Base-by-base conservation (phyloP, 2,329 filamentous ascomycete genomes). In the Parastagonospora nodorum region DNA sequence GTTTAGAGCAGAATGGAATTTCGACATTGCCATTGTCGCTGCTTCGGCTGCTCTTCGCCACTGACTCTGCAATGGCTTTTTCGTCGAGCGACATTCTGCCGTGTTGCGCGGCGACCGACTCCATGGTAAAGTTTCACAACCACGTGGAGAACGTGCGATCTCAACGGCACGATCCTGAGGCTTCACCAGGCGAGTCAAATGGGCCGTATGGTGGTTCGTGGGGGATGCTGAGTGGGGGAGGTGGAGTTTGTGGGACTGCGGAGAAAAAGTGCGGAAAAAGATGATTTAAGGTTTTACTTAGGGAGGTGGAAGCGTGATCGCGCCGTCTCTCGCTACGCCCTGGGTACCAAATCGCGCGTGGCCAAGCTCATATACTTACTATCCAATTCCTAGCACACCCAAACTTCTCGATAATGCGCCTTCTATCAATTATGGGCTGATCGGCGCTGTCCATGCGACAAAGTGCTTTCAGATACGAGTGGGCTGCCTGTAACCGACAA, bases 31-130 rank as follows among this genome's bases (percentile, higher is more conserved):
- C 54, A 15, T 50, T 31, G 24, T 60, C 55, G 50, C 50, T 55
- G 48, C 44, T 50, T 12, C 45, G 51, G 47, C 46, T 47, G 14
- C 44, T 57, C 44, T 58, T 55, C 27, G 58, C 43, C n/a, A 45
- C 46, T 29, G 53, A 35, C 40, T 56, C 57, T 24, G 41, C 47
- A 12, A 51, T 27, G n/a, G 42, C 38, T 43, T 67, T 67, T 40
- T 67, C 60, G 37, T 57, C 48, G 24, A 31, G 37, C 12, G 30
- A 41, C 40, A 53, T 56, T 14, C 45, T 49, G 32, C 27, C 31
- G 32, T n/a, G 38, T 12, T 12, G 12, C 38, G 19, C 27, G 5
- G 27, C 27, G 14, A 16, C 30, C 19, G 42, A 39, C 19, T 24
- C 9, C 29, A 14, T n/a, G 9, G 15, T 16, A 35, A 27, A 10